Evolutionary conservation across 345 rosid species (phyloP), one percentile per base, ranked within the genome.

Genomic region (Trapa bicornis): DNA sequence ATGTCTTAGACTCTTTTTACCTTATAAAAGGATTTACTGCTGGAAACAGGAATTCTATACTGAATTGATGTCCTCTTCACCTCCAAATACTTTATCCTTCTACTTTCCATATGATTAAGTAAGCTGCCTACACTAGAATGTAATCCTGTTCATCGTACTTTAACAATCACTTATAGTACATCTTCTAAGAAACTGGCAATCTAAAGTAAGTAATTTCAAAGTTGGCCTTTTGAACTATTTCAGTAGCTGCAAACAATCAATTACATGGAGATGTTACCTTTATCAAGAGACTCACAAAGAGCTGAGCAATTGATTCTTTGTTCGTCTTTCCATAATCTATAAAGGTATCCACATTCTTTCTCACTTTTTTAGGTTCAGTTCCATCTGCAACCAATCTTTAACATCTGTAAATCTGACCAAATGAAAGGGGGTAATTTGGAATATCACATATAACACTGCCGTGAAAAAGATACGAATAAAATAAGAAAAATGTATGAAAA

Each of bases 311-410:
- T 66, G 83, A 84, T 74, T 82, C 84, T 43, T 67, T 48, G 38
- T 84, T 84, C 22, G 72, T 47, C 33, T 39, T 63, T 68, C 84
- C 88, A 81, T 78, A 75, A 66, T 84, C 80, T 63, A 80, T 47
- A 74, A 76, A 82, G 66, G 61, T 71, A 48, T 66, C 67, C 6
- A 75, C 77, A 64, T 53, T 73, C 65, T 67, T 76, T 78, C 56
- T 62, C 16, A 84, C 81, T 39, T 52, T 61, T 39, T 65, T 61
- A 70, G 75, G 81, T 73, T 80, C 75, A 64, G 60, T 73, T 72
- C 88, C 88, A 68, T 80, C 88, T 84, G 70, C 15, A 70, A 71
- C 37, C 66, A 29, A n/a, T 35, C 11, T 50, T 69, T 50, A 48
- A 47, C 35, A 67, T 16, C 39, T 42, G 1, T 13, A 70, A 2